A percentile compares a stretch with the other conserved stretches of the same genome.
Conservation (phyloP, 108 stramenopile genomes). For the Skeletonema potamos region DNA sequence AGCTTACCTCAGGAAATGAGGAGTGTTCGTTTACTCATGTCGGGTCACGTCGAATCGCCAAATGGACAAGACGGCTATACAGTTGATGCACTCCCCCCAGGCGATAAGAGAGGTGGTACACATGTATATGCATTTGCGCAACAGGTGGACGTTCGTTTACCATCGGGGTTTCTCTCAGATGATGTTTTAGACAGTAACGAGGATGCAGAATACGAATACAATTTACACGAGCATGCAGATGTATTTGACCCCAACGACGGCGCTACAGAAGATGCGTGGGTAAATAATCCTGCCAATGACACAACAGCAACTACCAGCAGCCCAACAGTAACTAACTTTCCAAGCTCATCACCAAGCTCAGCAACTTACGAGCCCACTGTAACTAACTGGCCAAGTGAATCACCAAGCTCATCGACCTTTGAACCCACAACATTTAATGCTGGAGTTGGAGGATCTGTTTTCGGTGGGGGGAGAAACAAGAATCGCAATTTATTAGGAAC, state of each 20-base stretch:
- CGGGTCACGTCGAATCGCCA: slow-evolving; percentile 36
- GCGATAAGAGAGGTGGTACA: slow-evolving; percentile 14
- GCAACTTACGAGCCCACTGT: not conserved
- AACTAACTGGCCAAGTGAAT: not conserved
- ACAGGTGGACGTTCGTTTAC: slow-evolving; percentile 42
- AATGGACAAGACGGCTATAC: slow-evolving; percentile 18
- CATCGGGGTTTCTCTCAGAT: slow-evolving; percentile 13
- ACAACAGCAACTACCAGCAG: slow-evolving; percentile 6
- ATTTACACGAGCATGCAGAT: slow-evolving; percentile 12
- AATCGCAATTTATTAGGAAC: not conserved
- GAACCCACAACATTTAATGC: not conserved
- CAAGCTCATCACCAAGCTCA: not conserved
- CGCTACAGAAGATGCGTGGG: too few species aligned
- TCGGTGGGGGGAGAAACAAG: not conserved
- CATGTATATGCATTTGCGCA: slow-evolving; percentile 45
- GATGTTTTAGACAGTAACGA: not conserved
- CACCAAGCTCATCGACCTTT: not conserved
- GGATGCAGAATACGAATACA: slow-evolving; percentile 1
- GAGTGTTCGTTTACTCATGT: slow-evolving; percentile 44
- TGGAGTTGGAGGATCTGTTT: not conserved
- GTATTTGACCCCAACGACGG: not conserved
- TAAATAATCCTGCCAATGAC: slow-evolving; percentile 5
- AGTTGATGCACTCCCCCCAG: slow-evolving; percentile 12
- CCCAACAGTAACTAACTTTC: not conserved
- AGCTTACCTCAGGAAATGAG: slow-evolving; percentile 8